A percentile compares a stretch with the other conserved stretches of the same genome.
Evolutionary conservation across 148 eudicot genomes (phyloP).

Genomic region (Rhododendron ovatum): DNA sequence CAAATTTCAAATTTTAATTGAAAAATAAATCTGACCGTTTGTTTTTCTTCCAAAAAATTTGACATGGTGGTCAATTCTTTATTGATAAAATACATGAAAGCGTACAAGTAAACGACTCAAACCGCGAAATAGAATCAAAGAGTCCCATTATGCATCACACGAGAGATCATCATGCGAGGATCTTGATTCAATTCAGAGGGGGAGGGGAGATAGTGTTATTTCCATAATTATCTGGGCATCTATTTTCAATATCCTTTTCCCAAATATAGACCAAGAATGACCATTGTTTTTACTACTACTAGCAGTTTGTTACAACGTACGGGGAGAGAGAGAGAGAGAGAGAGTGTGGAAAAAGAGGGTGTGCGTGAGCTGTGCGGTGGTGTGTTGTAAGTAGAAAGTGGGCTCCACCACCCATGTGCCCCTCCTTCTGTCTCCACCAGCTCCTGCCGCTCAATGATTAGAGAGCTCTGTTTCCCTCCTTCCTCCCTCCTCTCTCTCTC

Average conservation of each 20-base stretch:
- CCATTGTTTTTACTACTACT: no score
- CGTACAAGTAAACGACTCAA: not conserved
- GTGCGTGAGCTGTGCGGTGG: constrained; percentile 6
- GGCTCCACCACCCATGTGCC: constrained; percentile 75
- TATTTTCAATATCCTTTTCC: not conserved
- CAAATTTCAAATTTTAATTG: no score
- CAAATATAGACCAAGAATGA: not conserved
- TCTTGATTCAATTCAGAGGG: not conserved
- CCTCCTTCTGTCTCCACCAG: constrained; percentile 83
- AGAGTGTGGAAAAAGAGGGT: not conserved
- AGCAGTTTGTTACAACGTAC: not conserved
- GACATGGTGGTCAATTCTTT: not conserved
- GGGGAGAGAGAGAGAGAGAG: not conserved
- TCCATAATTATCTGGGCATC: not conserved
- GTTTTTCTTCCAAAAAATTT: no score
- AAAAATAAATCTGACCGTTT: no score
- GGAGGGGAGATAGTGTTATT: not conserved
- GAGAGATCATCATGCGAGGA: not conserved
- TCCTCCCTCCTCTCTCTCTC: constrained; percentile 18
- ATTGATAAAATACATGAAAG: no score
- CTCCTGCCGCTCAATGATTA: constrained; percentile 64
- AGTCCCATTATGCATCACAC: not conserved
- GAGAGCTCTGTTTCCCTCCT: constrained; percentile 18
- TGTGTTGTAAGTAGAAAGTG: not conserved
- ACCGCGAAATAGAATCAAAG: not conserved